phyloP scores from a whole-genome alignment of 176 grass and related monocot species.

The maize (Zea mays) region Zm-B73-REFERENCE-NAM-5.0 NC_050096.1:241114001-241114500 shows the following conservation, averaged over 20 bases:
- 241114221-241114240: conserved; percentile 28
- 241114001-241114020: not conserved
- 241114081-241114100: conserved; percentile 18
- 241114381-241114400: conserved; percentile 83
- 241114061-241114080: not conserved
- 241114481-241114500: conserved; percentile 98
- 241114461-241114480: conserved; percentile 93
- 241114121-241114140: conserved; percentile 21
- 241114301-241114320: conserved; percentile 44
- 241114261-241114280: not conserved
- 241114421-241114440: conserved; percentile 76
- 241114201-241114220: conserved; percentile 39
- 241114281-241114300: not conserved
- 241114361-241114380: conserved; percentile 46
- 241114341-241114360: conserved; percentile 38
- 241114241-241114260: conserved; percentile 6
- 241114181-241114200: conserved; percentile 45
- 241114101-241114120: conserved; percentile 15
- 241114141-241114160: conserved; percentile 55
- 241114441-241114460: conserved; percentile 92
- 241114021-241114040: not conserved
- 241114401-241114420: conserved; percentile 79
- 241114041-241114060: not conserved
- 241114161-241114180: conserved; percentile 47
- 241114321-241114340: conserved; percentile 49